phyloP scores from a whole-genome alignment of 352 stramenopile species.

The Globisporangium sylvaticum region DNA sequence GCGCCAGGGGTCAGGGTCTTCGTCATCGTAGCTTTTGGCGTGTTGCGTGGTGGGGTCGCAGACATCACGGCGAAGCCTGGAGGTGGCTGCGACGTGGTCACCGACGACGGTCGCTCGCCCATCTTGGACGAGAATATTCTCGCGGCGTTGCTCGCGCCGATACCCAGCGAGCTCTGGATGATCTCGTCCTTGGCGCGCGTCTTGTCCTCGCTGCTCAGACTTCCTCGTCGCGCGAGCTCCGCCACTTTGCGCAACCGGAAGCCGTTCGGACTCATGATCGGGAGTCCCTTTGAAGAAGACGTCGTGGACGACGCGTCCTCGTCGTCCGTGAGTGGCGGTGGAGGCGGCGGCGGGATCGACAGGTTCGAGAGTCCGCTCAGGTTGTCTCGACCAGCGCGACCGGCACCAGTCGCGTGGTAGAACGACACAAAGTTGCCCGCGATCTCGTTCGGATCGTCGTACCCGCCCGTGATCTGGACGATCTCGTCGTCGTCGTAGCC shows the following conservation, averaged over 20 bases:
- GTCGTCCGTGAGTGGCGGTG: constrained; percentile 59
- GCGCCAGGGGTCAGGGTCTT: constrained; percentile 47
- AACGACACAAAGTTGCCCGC: constrained; percentile 76
- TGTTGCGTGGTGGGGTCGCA: constrained; percentile 36
- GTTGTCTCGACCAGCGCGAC: constrained; percentile 20
- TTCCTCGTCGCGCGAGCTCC: constrained; percentile 71
- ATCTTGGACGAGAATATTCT: constrained; percentile 59
- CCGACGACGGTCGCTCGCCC: constrained; percentile 22
- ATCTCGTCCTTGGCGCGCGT: constrained; percentile 83
- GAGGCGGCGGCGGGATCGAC: constrained; percentile 64
- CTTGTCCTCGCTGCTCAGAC: constrained; percentile 80
- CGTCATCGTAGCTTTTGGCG: constrained; percentile 41
- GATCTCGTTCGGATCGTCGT: constrained; percentile 57
- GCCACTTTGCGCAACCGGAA: constrained; percentile 72
- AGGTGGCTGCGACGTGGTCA: constrained; percentile 28
- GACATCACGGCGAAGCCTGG: constrained; percentile 46
- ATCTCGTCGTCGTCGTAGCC: constrained; percentile 65
- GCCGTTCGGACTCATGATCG: constrained; percentile 85
- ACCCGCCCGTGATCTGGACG: constrained; percentile 55
- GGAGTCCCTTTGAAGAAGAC: constrained; percentile 60
- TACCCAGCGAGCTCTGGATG: constrained; percentile 81
- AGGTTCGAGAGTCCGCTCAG: constrained; percentile 39
- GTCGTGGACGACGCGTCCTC: constrained; percentile 58
- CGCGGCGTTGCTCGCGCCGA: constrained; percentile 57
- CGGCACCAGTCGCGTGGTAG: constrained; percentile 55